Conservation (phyloP, 495 filamentous ascomycete genomes). For the Cercophora newfieldiana region DNA sequence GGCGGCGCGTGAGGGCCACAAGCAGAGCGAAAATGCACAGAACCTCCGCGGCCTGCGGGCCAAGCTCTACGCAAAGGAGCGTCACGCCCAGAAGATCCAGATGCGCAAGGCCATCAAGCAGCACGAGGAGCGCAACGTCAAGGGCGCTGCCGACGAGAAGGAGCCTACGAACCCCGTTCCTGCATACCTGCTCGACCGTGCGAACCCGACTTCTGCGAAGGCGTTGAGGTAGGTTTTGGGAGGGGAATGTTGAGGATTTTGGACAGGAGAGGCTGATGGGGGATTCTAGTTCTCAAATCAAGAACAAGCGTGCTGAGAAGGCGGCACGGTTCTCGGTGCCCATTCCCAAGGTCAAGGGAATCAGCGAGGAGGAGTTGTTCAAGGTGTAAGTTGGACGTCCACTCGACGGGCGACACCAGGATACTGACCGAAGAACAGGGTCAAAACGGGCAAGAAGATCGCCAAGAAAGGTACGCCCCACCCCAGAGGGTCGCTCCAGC, state of each 20-base stretch:
- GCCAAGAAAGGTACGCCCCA: slow-evolving; percentile 53
- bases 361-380: slow-evolving; percentile 97
- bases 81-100: slow-evolving; percentile 97
- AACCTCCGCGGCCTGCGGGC: slow-evolving; percentile 87
- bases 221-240: slow-evolving; percentile 66
- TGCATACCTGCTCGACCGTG: slow-evolving; percentile 86
- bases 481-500: background rate
- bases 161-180: slow-evolving; percentile 74
- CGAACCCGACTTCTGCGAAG: slow-evolving; percentile 84
- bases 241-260: background rate
- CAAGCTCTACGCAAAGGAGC: slow-evolving; percentile 92
- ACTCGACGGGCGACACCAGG: background rate
- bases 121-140: slow-evolving; percentile 93
- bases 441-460: slow-evolving; percentile 80
- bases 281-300: slow-evolving; percentile 31
- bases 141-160: slow-evolving; percentile 75
- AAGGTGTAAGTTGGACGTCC: slow-evolving; percentile 57
- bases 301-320: slow-evolving; percentile 70
- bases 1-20: slow-evolving; percentile 82
- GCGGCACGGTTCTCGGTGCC: slow-evolving; percentile 95
- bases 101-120: slow-evolving; percentile 95
- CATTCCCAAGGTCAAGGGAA: slow-evolving; percentile 89
- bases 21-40: slow-evolving; percentile 82
- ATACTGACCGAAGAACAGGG: slow-evolving; percentile 29
- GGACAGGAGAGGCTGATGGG: background rate